These are phyloP conservation scores for Suillus ampliporus DNA, from an alignment of 768 basidiomycete species.

Conservation along the genomic window DNA sequence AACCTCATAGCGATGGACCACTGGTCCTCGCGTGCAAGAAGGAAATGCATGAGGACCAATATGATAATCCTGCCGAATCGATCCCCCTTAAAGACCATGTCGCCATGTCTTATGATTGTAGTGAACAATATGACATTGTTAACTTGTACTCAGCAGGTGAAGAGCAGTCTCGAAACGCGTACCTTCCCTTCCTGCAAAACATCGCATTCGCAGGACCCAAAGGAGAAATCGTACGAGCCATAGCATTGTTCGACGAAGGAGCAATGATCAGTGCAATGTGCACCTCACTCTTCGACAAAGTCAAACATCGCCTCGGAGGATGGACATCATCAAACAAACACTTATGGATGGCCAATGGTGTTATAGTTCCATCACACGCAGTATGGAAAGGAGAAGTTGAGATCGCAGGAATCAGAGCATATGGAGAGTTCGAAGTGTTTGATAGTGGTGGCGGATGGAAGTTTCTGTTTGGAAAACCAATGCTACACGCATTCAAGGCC, in stretches of 20 bases:
- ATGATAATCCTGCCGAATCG: no score
- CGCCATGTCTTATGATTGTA: no score
- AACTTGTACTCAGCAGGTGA: neutral
- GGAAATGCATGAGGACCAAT: neutral
- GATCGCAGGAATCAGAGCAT: no score
- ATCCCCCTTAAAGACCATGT: no score
- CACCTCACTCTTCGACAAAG: slow-evolving; percentile 4
- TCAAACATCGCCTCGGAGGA: slow-evolving; percentile 14
- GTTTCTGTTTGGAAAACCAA: no score
- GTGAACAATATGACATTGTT: neutral
- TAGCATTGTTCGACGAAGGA: slow-evolving; percentile 35
- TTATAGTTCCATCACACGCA: no score
- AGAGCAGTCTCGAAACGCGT: no score
- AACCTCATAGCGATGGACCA: neutral
- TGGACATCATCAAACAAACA: slow-evolving; percentile 18
- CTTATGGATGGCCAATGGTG: no score
- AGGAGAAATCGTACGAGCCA: neutral
- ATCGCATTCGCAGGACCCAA: neutral
- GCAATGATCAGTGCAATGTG: slow-evolving; percentile 37
- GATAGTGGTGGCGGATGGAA: no score
- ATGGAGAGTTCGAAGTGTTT: no score
- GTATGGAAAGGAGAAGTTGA: no score
- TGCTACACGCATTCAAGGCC: slow-evolving; percentile 10
- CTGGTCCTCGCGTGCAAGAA: neutral
- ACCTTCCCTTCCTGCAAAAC: neutral